Evolutionary conservation across 2,329 filamentous ascomycete genomes (phyloP).

Genomic region (Penicillium digitatum): DNA sequence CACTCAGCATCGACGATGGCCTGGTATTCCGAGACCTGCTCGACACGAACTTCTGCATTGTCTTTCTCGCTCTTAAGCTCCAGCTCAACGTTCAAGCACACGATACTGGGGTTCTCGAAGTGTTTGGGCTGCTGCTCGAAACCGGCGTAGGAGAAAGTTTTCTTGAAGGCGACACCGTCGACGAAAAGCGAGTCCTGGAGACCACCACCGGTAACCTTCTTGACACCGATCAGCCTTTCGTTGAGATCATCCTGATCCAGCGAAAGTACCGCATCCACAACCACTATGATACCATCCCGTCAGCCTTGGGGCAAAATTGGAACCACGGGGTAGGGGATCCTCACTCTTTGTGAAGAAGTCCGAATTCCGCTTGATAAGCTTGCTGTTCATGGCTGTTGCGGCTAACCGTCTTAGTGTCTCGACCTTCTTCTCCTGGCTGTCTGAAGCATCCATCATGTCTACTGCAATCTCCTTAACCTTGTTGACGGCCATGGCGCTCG

Average conservation of each 20-base stretch:
- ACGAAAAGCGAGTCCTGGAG: slow-evolving; percentile 95
- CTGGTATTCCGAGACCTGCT: slow-evolving; percentile 98
- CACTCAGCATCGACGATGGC: slow-evolving; percentile 98
- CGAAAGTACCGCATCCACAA: slow-evolving; percentile 91
- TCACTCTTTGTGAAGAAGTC: slow-evolving; percentile 95
- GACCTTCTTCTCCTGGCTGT: slow-evolving; percentile 77
- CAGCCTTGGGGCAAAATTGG: slow-evolving; percentile 9
- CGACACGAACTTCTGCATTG: slow-evolving; percentile 95
- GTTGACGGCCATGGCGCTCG: slow-evolving; percentile 87
- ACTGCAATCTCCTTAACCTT: slow-evolving; percentile 98
- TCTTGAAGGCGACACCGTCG: slow-evolving; percentile 98
- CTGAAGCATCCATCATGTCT: slow-evolving; percentile 60
- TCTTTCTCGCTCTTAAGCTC: slow-evolving; percentile 99
- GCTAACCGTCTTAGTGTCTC: slow-evolving; percentile 88
- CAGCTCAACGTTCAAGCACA: slow-evolving; percentile 95
- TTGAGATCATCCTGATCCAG: slow-evolving; percentile 96
- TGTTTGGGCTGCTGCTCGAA: slow-evolving; percentile 99
- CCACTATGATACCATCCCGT: slow-evolving; percentile 59
- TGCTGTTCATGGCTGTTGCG: slow-evolving; percentile 97
- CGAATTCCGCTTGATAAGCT: slow-evolving; percentile 96
- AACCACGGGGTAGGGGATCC: slow-evolving; percentile 28
- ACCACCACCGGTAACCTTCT: slow-evolving; percentile 95
- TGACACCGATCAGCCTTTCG: slow-evolving; percentile 95
- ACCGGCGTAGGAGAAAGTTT: slow-evolving; percentile 97
- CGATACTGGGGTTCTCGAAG: slow-evolving; percentile 91